Evolutionary conservation across 331 rosid species (phyloP).

Genomic region (Malus hybrid): DNA sequence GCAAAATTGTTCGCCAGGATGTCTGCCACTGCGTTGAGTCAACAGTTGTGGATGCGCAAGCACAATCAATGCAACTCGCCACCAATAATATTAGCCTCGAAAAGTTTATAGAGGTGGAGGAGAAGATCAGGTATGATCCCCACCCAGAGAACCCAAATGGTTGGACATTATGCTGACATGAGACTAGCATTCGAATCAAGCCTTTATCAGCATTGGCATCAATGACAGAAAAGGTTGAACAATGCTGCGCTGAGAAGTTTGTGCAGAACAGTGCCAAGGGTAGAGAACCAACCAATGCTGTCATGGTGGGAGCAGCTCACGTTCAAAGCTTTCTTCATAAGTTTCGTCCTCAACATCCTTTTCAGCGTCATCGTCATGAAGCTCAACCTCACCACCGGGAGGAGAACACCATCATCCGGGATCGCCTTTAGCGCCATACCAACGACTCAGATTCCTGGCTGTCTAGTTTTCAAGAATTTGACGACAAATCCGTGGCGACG

Average conservation of each 20-base stretch:
- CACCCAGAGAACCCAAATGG: constrained; percentile 63
- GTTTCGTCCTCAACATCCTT: too few relatives aligned
- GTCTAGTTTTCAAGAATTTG: too few relatives aligned
- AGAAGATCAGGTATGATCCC: constrained; percentile 73
- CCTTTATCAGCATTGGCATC: constrained; percentile 80
- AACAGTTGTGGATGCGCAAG: constrained; percentile 58
- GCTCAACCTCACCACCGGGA: too few relatives aligned
- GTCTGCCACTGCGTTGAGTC: constrained; percentile 71
- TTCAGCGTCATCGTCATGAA: too few relatives aligned
- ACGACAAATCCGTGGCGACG: too few relatives aligned
- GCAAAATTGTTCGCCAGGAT: constrained; percentile 54
- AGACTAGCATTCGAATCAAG: constrained; percentile 66
- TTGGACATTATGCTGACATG: constrained; percentile 81
- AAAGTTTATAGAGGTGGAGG: constrained; percentile 81
- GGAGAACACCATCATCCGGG: too few relatives aligned
- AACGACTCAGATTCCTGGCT: too few relatives aligned
- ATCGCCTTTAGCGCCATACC: too few relatives aligned
- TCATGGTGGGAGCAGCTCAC: too few relatives aligned
- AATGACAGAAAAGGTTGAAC: constrained; percentile 88
- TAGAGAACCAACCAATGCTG: too few relatives aligned
- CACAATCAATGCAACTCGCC: constrained; percentile 53
- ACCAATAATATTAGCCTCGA: constrained; percentile 68
- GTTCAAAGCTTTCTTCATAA: too few relatives aligned
- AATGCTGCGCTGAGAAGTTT: constrained; percentile 71
- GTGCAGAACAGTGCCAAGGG: constrained; percentile 84